Base-by-base conservation (phyloP, 371 early-diverging fungal species). In the Mortierella polycephala region DNA sequence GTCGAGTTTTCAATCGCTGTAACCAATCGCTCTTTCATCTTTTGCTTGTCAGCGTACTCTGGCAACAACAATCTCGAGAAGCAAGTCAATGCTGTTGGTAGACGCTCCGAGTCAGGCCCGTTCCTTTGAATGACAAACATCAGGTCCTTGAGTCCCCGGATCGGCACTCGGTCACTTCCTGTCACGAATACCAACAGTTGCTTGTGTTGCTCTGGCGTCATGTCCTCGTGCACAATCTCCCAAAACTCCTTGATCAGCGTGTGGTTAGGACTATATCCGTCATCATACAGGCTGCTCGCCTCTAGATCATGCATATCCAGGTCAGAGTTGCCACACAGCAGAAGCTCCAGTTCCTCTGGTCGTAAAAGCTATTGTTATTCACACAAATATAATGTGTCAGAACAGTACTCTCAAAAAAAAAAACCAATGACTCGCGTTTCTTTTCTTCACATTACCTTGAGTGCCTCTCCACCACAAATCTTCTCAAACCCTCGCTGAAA, bases 121-220 rank as follows among this genome's bases (percentile, higher is more conserved):
- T 99, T 99, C 68, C 95, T 92, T 67, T 97, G 95, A 76, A 99
- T 95, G 12, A 98, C 96, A 90, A 99, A 96, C 58, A 91, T 92
- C 46, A 99, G 79, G 65, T 94, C 92, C 67, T 92, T 89, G 16
- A 98, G 83, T 3, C 99, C 99, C n/a, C 95, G 93, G 41, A 98
- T 90, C 0, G 99, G 99, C 5, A 96, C 95, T 30, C 99, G 90
- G 81, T 99, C 99, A 51, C 93, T 95, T 39, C 99, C 99, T 14
- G 99, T 99, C 4, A 96, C 96, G 89, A 99, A 99, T 46, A 93
- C 93, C 23, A 99, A 81, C 20, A 99, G 85, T 67, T 90, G 88
- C 79, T 95, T 96, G 84, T 97, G 97, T 59, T 95, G 94, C 46
- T 92, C 93, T 23, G 89, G 82, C 2, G 88, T 77, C 74, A 97